Base-by-base conservation (phyloP, 2,329 filamentous ascomycete species). In the Aspergillus luchuensis region DNA sequence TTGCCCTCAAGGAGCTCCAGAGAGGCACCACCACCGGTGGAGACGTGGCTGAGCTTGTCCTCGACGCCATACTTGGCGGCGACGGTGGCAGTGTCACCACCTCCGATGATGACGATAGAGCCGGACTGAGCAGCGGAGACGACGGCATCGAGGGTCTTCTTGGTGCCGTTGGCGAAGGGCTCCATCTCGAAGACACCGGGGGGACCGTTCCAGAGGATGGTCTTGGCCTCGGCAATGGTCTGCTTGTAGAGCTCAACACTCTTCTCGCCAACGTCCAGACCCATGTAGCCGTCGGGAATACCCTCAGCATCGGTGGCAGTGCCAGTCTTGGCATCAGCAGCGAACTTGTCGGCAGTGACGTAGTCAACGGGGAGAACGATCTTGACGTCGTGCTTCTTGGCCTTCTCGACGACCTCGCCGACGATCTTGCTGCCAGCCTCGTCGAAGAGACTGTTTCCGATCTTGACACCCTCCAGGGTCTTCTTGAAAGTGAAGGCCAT, bases 401-500 rank as follows among this genome's bases (percentile, higher is more conserved):
- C 95, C 88, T 98, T 99, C 81, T 94, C 89, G 65, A 97, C 85
- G 66, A 99, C 87, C 71, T 91, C 84, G 64, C 85, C 87, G 61
- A 98, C 94, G 45, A 91, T 97, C 88, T 97, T 92, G 84, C 90
- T 86, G 70, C 95, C 95, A 56, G 89, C 89, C 84, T 97, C 91
- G 72, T 99, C 95, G 77, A 96, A 99, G 72, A 99, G 86, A 56
- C 83, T 95, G 83, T 88, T 88, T 63, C 95, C 95, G 69, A 99
- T 99, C 79, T 89, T 86, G 74, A 98, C 89, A 76, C 86, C 84
- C 81, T 97, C 87, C 59, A 98, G 86, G n/a, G 92, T 94, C 87
- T 99, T 99, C 87, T 98, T 98, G 87, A 99, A 99, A 72, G 95
- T 99, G 84, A 98, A 99, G 65, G 95, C 93, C 95, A 99, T 99